phyloP scores from a whole-genome alignment of 805 yeast genomes.

The Schwanniomyces polymorphus region DNA sequence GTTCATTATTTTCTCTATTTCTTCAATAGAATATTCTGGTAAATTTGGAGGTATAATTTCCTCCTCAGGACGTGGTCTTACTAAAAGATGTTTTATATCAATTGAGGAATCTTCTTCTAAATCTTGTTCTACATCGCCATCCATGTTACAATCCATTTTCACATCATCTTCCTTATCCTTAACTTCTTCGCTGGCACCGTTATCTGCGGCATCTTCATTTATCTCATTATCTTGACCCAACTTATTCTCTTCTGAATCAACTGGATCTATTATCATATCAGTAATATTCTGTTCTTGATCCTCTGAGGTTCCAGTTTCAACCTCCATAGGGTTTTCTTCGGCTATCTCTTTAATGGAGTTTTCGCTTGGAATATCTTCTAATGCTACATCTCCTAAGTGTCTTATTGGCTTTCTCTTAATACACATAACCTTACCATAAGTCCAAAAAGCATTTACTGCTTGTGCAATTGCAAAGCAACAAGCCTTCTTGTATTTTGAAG shows the following conservation, averaged over 20 bases:
- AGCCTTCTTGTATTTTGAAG: slow-evolving; percentile 65
- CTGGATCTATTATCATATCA: background rate
- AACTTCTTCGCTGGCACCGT: background rate
- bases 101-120: slow-evolving; percentile 18
- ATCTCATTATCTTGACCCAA: background rate
- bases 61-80: slow-evolving; percentile 25
- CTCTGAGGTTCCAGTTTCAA: background rate
- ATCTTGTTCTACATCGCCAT: background rate
- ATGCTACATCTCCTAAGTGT: slow-evolving; percentile 11
- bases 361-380: background rate
- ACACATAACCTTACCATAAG: slow-evolving; percentile 65
- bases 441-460: slow-evolving; percentile 78
- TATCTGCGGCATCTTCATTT: background rate
- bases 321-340: background rate
- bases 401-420: slow-evolving; percentile 51
- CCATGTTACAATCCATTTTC: background rate
- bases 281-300: slow-evolving; percentile 1
- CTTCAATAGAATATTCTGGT: slow-evolving; percentile 29
- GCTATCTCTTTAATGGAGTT: background rate
- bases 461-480: slow-evolving; percentile 70
- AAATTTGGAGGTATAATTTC: slow-evolving; percentile 26
- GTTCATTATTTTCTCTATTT: slow-evolving; percentile 7
- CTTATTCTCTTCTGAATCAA: background rate
- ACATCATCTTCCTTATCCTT: background rate
- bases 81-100: slow-evolving; percentile 20